Conservation (phyloP, 495 filamentous ascomycete genomes). For the Oidiodendron maius region DNA sequence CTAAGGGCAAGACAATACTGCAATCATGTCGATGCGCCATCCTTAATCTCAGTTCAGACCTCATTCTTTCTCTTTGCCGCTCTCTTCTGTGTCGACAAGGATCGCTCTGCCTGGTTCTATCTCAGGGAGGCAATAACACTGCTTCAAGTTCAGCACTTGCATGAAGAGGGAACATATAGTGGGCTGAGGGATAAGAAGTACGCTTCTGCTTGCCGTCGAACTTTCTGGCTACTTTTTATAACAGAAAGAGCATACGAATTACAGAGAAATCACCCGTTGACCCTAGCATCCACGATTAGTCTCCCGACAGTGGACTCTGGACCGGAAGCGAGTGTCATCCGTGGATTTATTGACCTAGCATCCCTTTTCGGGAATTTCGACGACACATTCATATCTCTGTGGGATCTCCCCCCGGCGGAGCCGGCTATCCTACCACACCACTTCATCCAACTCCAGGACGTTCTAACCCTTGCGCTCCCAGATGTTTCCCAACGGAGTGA, state of each 20-base stretch:
- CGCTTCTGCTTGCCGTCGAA: slow-evolving; percentile 6
- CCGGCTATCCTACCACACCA: neutral
- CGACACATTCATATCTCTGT: slow-evolving; percentile 11
- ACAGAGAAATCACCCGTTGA: slow-evolving; percentile 14
- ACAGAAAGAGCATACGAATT: slow-evolving; percentile 19
- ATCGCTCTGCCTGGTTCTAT: slow-evolving; percentile 18
- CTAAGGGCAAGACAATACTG: slow-evolving; percentile 3
- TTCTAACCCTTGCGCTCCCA: slow-evolving; percentile 5
- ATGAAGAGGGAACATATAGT: slow-evolving; percentile 14
- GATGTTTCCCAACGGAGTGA: slow-evolving; percentile 5
- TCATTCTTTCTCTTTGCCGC: slow-evolving; percentile 30
- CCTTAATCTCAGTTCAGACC: slow-evolving; percentile 17
- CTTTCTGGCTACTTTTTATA: slow-evolving; percentile 20
- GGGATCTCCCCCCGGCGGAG: slow-evolving; percentile 6
- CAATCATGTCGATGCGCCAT: slow-evolving; percentile 5
- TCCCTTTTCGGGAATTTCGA: slow-evolving; percentile 12
- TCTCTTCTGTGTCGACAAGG: slow-evolving; percentile 10
- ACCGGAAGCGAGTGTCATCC: slow-evolving; percentile 6
- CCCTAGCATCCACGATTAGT: slow-evolving; percentile 13
- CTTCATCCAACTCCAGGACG: slow-evolving; percentile 8
- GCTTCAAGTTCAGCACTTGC: slow-evolving; percentile 12
- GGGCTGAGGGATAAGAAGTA: neutral
- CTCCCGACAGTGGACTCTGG: slow-evolving; percentile 8
- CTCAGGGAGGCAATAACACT: slow-evolving; percentile 20
- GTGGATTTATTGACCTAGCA: slow-evolving; percentile 12